Conservation (phyloP, 73 alveolate genomes). For the Paramecium tetraurelia region DNA sequence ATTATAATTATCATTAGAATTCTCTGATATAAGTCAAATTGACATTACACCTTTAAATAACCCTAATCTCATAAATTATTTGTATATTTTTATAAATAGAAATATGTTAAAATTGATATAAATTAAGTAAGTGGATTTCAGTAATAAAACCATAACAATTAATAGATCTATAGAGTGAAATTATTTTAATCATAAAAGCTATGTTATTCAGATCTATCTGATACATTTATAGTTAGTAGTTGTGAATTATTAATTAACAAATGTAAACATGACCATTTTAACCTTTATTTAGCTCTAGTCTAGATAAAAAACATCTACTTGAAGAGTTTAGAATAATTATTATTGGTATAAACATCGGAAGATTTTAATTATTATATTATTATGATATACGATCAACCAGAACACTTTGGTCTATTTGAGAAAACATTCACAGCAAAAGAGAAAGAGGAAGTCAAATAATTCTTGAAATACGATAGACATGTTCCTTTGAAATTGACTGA, state of each 20-base stretch:
- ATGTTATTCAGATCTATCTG: not conserved
- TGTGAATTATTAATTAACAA: not conserved
- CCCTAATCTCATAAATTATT: too few species aligned
- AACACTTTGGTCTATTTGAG: conserved; percentile 29
- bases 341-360: not conserved
- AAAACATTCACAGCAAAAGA: conserved; percentile 27
- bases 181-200: not conserved
- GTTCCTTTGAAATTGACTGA: conserved; percentile 15
- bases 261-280: too few species aligned
- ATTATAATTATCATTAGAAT: too few species aligned
- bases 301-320: not conserved
- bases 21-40: too few species aligned
- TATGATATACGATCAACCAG: conserved; percentile 54
- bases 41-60: too few species aligned
- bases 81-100: too few species aligned
- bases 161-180: too few species aligned
- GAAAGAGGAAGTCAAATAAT: conserved; percentile 18
- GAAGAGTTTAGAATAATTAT: not conserved
- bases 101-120: too few species aligned
- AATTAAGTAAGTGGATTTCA: too few species aligned
- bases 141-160: too few species aligned
- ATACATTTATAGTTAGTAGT: not conserved
- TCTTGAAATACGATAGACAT: conserved; percentile 43
- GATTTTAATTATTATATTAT: not conserved
- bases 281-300: not conserved